Base-by-base conservation (phyloP, 2,329 filamentous ascomycete species). In the Colletotrichum karsti region DNA sequence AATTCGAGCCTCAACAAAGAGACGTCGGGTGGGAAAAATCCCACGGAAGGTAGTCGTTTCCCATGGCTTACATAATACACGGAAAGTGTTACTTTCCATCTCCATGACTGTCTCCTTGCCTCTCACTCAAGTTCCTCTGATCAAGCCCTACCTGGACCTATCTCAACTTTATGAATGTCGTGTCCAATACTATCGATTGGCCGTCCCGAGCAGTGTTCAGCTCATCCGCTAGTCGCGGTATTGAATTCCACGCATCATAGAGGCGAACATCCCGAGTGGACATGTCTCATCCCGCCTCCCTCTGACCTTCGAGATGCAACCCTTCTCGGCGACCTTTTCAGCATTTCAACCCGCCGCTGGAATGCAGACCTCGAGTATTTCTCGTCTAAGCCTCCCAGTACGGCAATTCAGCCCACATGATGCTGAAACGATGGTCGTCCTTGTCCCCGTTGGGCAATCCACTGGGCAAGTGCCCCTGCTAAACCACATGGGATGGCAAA, bases 231-330 rank as follows among this genome's bases (percentile, higher is more conserved):
- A 15, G 18, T 50, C 28, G 7, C 9, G 37, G 20, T 10, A 39
- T 55, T 51, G n/a, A 53, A 65, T 68, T 68, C 65, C 65, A 54
- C 13, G 28, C 54, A 20, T 28, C 65, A 22, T 33, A 35, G 18
- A 68, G 41, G 39, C 46, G 28, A 42, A 37, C 30, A 56, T 54
- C 35, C 24, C 24, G n/a, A 41, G 46, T 58, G 60, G 54, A 50
- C 7, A 53, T 68, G 65, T 68, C 65, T 68, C 30, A 64, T 58
- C 60, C 59, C 46, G 46, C 61, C 60, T 65, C 65, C 61, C 53
- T 68, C 53, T 20, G 46, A 54, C 39, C 28, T 53, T 64, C 39
- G 60, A 56, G 30, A 46, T 37, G 44, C 13, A 50, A 24, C 61
- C 37, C 39, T 30, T 41, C 44, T 20, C 39, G 39, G 22, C 53